Evolutionary conservation across 1,284 basidiomycete species (phyloP), one percentile per base, ranked within the genome.

Genomic region (Irpex rosettiformis): DNA sequence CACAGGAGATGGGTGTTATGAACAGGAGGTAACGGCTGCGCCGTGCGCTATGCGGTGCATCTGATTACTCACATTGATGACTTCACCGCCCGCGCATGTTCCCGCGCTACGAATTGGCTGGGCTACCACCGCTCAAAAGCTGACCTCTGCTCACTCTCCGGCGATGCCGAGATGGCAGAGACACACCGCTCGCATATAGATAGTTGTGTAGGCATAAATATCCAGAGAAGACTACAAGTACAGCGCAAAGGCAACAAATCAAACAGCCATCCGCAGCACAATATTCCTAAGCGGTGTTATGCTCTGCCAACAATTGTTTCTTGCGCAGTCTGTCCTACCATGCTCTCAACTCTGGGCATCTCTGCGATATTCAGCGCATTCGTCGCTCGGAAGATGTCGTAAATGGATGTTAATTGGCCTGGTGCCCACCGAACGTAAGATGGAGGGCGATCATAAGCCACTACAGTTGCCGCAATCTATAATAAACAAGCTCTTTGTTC

Each of bases 401-500:
- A 61, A 47, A 72, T 70, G 8, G 62, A 66, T 4, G 58, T 61
- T 40, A 70, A 58, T 64, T 83, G 81, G 0, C 71, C 74, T 0
- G 74, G 72, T 0, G 84, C 81, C 68, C 77, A 83, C 8, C 79
- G 77, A 40, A 78, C 77, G 59, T 81, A 90, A 0, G 67, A 62
- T 0, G 85, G 73, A 16, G 68, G 49, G 29, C 68, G 72, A 21
- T 70, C 77, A 62, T 82, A 89, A 0, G 83, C 86, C 28, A 89
- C 73, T 33, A 80, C 71, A 0, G 86, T 86, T 0, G 79, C 76
- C 54, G 75, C 73, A 52, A 91, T 89, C 82, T 91, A 33, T 11
- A 47, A 40, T 28, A 29, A 24, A 48, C 37, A 22, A n/a, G n/a
- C n/a, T n/a, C n/a, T n/a, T n/a, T n/a, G 33, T 33, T 25, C 16